Evolutionary conservation across 2,329 filamentous ascomycete species (phyloP), one percentile per base, ranked within the genome.

Genomic region (Stenocarpella maydis): DNA sequence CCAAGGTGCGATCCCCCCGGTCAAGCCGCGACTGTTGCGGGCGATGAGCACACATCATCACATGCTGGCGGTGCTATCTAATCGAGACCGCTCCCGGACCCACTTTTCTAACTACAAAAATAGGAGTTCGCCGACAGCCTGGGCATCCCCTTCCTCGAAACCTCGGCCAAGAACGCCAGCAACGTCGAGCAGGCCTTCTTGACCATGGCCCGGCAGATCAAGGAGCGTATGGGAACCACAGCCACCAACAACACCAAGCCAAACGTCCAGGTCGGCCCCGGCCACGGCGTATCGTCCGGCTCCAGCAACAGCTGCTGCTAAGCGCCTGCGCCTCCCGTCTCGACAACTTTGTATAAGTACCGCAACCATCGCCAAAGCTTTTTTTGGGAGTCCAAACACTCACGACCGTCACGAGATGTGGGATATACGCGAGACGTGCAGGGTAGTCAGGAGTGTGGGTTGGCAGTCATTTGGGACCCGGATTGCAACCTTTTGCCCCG

Each of bases 181-280:
- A 99, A 99, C 82, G 96, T 99, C 81, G 96, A 99, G 86, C 96
- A 99, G 85, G 95, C 96, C 79, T 99, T 99, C 91, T 85, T 99
- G 85, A 99, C 96, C 82, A 99, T 99, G 96, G 96, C 96, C 77
- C 92, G 96, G 82, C 96, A 99, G 85, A 99, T 99, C 86, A 99
- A 99, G 90, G 95, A 98, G 87, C 92, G 96, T 79, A 99, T 99
- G 95, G 96, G 96, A 78, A 97, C 94, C 76, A 96, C 95, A 73
- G 92, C 93, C 53, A 92, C 92, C 74, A 95, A 95, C 86, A 98
- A 98, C 90, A 97, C 95, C 86, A 99, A 98, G 88, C 95, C 95
- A 74, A 97, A 93, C 77, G 95, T 99, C 77, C 94, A 97, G 81
- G 96, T 99, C 77, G 93, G 94, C 71, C 92, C 94, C 80, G 96